Percentiles rank a stretch among this genome's conserved stretches.
These are phyloP conservation scores for Cladorrhinum sp. DNA, from an alignment of 2,329 filamentous ascomycete species.

Conservation along the genomic window DNA sequence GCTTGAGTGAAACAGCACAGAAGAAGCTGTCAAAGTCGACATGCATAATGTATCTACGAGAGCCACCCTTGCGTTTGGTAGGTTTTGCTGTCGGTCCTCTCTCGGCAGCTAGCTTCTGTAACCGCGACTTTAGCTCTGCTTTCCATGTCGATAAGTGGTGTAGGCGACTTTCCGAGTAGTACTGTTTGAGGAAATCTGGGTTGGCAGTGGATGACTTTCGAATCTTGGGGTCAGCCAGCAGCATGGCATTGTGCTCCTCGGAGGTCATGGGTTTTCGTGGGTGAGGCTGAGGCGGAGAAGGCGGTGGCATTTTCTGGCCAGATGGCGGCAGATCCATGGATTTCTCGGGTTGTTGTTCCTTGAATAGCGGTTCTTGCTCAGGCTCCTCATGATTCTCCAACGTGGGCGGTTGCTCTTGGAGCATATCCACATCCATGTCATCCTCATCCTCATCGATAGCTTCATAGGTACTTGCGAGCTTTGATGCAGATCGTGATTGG, in stretches of 20 bases:
- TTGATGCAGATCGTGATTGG: constrained; percentile 20
- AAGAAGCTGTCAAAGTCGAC: constrained; percentile 99
- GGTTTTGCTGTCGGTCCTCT: constrained; percentile 48
- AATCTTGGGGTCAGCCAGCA: constrained; percentile 80
- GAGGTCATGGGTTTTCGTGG: constrained; percentile 58
- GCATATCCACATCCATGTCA: constrained; percentile 35
- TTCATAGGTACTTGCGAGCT: constrained; percentile 24
- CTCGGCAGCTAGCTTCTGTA: constrained; percentile 76
- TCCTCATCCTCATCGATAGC: constrained; percentile 43
- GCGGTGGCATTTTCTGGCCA: neutral
- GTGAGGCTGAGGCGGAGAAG: neutral
- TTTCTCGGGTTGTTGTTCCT: neutral
- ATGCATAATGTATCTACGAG: constrained; percentile 82
- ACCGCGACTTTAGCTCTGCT: constrained; percentile 82
- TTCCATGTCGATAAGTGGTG: constrained; percentile 98
- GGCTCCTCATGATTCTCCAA: neutral
- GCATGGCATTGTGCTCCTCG: constrained; percentile 85
- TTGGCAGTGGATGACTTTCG: constrained; percentile 89
- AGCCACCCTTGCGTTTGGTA: constrained; percentile 54
- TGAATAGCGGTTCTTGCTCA: neutral
- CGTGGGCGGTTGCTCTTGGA: constrained; percentile 9
- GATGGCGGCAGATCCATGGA: neutral
- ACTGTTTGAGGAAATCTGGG: constrained; percentile 89
- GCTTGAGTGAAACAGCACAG: constrained; percentile 82
- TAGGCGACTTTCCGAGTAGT: constrained; percentile 88